Evolutionary conservation across 2,329 filamentous ascomycete species (phyloP), one percentile per base, ranked within the genome.

Genomic region (Ophiostoma angusticollis): DNA sequence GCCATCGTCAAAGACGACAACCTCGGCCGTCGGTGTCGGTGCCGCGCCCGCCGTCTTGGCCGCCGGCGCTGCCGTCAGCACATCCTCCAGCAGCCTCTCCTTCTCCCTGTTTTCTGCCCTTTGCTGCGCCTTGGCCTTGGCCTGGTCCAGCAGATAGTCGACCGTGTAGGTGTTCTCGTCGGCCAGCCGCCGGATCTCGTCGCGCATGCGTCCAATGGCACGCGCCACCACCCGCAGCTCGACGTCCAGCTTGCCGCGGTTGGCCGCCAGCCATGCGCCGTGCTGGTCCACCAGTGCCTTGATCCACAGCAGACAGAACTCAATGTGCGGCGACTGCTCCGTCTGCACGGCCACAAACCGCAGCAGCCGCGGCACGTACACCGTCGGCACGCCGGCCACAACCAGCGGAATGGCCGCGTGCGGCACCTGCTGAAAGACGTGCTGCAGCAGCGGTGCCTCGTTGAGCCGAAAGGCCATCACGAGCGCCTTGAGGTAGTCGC

Each of bases 401-500:
- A 93, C 78, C 8, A 93, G 73, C 1, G 72, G 54, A 33, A 96
- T 82, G 48, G 89, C 80, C 2, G 67, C 59, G 30, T 80, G 68
- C 1, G 91, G 87, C 18, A 89, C 80, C 2, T 75, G 72, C 59
- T 93, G 80, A 62, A 94, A 96, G 14, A 95, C 84, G 39, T 78
- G 77, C 50, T 82, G 81, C 45, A 95, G 76, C 33, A 98, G 68
- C 17, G 78, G 74, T 5, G 77, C 70, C 57, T 93, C 84, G 61
- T 94, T 95, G 42, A 98, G 77, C 6, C 93, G 81, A 69, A 98
- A 98, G 1, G 87, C 82, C 91, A 98, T 98, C 47, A 95, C 78
- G 6, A 98, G 66, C 1, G 91, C 89, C 61, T 91, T 93, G 47
- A 96, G 72, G 58, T 84, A 93, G 54, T 94, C 84, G 45, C 72